Evolutionary conservation across 2,329 filamentous ascomycete species (phyloP).

Genomic region (Sclerotinia subarctica): DNA sequence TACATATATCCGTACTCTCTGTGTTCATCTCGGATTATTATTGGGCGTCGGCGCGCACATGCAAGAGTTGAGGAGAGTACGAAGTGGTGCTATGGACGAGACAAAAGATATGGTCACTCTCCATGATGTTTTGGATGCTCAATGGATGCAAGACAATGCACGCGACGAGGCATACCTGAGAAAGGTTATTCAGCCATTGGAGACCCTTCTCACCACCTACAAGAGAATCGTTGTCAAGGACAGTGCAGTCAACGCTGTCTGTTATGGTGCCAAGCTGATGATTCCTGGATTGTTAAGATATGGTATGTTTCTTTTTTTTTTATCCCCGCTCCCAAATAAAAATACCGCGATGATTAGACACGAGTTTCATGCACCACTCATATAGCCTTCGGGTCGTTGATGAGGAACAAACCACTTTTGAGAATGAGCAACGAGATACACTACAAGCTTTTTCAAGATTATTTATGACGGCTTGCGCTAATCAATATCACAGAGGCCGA

Average conservation of each 20-base stretch:
- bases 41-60: constrained; percentile 89
- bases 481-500: constrained; percentile 61
- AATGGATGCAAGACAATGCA: constrained; percentile 95
- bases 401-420: constrained; percentile 59
- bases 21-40: constrained; percentile 80
- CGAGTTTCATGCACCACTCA: constrained; percentile 98
- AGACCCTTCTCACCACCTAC: constrained; percentile 87
- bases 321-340: too few relatives aligned
- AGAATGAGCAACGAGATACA: constrained; percentile 12
- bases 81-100: constrained; percentile 94
- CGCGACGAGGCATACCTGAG: constrained; percentile 91
- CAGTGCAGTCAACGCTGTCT: constrained; percentile 92
- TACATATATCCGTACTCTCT: constrained; percentile 97
- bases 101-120: constrained; percentile 84
- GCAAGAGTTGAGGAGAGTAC: constrained; percentile 94
- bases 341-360: constrained; percentile 81
- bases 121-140: constrained; percentile 92
- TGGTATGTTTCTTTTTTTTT: constrained; percentile 50
- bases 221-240: constrained; percentile 98
- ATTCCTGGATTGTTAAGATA: constrained; percentile 92
- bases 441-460: background rate
- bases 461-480: constrained; percentile 20
- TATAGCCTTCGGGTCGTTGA: constrained; percentile 83
- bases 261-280: constrained; percentile 99
- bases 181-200: constrained; percentile 85